A percentile compares a stretch with the other conserved stretches of the same genome.
These are phyloP conservation scores for Xylaria sp. DNA, from an alignment of 2,329 filamentous ascomycete genomes.

Conservation along the genomic window DNA sequence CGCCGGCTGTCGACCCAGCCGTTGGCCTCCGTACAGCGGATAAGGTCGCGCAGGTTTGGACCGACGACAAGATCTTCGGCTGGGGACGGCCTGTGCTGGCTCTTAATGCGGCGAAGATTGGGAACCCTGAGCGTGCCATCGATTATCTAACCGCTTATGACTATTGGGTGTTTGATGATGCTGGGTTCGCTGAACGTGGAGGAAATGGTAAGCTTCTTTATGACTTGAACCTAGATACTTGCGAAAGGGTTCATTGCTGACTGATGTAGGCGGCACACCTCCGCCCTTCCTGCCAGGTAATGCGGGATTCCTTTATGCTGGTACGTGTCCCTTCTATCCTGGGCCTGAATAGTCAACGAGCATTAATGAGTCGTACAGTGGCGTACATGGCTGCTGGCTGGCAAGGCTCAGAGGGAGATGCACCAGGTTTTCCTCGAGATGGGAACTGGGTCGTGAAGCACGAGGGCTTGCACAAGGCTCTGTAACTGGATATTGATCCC, in stretches of 20 bases:
- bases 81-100: slow-evolving; percentile 61
- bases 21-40: slow-evolving; percentile 53
- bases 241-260: slow-evolving; percentile 25
- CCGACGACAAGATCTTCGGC: slow-evolving; percentile 55
- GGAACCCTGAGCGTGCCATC: slow-evolving; percentile 56
- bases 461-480: slow-evolving; percentile 51
- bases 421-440: slow-evolving; percentile 53
- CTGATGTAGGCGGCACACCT: slow-evolving; percentile 40
- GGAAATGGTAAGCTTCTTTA: slow-evolving; percentile 27
- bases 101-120: slow-evolving; percentile 57
- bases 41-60: slow-evolving; percentile 55
- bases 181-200: slow-evolving; percentile 44
- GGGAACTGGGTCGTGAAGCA: slow-evolving; percentile 52
- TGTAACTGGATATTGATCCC: slow-evolving; percentile 39
- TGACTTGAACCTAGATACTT: neutral
- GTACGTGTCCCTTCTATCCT: slow-evolving; percentile 30
- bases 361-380: slow-evolving; percentile 42
- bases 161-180: slow-evolving; percentile 57
- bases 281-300: slow-evolving; percentile 54
- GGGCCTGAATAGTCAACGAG: neutral
- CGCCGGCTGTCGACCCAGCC: slow-evolving; percentile 52
- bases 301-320: slow-evolving; percentile 52
- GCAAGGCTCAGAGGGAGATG: slow-evolving; percentile 46
- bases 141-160: slow-evolving; percentile 55
- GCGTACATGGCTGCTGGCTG: slow-evolving; percentile 53